A percentile compares a stretch with the other conserved stretches of the same genome.
phyloP scores from a whole-genome alignment of 768 basidiomycete genomes.

The Amanita pallidorosea region DNA sequence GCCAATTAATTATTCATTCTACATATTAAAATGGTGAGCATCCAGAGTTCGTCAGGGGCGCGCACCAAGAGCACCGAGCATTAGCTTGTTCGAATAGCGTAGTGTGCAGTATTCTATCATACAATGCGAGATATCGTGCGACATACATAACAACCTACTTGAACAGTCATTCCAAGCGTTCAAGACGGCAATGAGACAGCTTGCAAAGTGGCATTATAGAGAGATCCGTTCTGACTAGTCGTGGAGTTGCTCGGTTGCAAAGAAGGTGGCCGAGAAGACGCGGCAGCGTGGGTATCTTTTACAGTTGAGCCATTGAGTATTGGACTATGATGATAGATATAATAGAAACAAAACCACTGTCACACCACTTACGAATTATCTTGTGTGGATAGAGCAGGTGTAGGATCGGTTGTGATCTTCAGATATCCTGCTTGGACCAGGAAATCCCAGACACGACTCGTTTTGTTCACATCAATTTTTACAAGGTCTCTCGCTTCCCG shows the following conservation, averaged over 20 bases:
- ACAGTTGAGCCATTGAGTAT: neutral
- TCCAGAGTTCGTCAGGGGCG: too few relatives aligned
- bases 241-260: constrained; percentile 13
- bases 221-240: constrained; percentile 27
- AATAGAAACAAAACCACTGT: neutral
- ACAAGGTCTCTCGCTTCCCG: constrained; percentile 85
- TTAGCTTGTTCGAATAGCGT: neutral
- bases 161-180: neutral
- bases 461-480: constrained; percentile 91
- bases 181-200: constrained; percentile 16
- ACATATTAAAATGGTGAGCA: neutral
- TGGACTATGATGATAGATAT: neutral
- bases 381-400: neutral
- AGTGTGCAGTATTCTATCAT: neutral
- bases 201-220: constrained; percentile 21
- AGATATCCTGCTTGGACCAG: constrained; percentile 78
- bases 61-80: neutral
- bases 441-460: constrained; percentile 88
- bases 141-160: neutral
- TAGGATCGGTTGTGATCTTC: constrained; percentile 48
- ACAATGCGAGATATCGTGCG: constrained; percentile 1
- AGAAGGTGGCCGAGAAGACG: neutral
- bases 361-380: neutral
- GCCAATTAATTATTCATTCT: neutral
- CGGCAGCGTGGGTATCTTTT: neutral